Percentiles rank a stretch among this genome's conserved stretches.
phyloP scores from a whole-genome alignment of 1,284 basidiomycete genomes.

The Ceratobasidium papillatum region DNA sequence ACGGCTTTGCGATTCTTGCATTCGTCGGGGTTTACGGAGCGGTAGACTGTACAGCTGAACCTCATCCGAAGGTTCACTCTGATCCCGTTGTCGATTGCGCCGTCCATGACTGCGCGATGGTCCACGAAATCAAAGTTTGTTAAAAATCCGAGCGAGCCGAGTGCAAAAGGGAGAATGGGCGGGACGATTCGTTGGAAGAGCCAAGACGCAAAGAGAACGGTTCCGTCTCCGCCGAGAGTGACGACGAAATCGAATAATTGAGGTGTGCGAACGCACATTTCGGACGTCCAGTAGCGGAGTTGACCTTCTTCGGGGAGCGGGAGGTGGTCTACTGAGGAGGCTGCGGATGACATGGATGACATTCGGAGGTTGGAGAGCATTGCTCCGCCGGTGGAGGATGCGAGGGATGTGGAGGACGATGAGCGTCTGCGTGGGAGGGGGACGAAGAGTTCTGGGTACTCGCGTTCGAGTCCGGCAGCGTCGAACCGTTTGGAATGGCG shows the following conservation, averaged over 20 bases:
- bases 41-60: slow-evolving; percentile 98
- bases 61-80: slow-evolving; percentile 98
- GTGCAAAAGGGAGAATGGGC: slow-evolving; percentile 94
- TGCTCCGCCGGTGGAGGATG: slow-evolving; percentile 47
- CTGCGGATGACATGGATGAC: slow-evolving; percentile 42
- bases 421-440: slow-evolving; percentile 76
- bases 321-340: slow-evolving; percentile 42
- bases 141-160: slow-evolving; percentile 98
- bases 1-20: slow-evolving; percentile 80
- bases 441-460: slow-evolving; percentile 89
- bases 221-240: slow-evolving; percentile 97
- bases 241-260: slow-evolving; percentile 98
- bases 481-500: slow-evolving; percentile 93
- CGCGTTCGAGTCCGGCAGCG: slow-evolving; percentile 83
- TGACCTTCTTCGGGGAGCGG: slow-evolving; percentile 76
- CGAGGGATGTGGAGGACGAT: slow-evolving; percentile 60
- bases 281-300: slow-evolving; percentile 95
- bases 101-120: slow-evolving; percentile 88
- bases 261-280: slow-evolving; percentile 92
- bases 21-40: slow-evolving; percentile 78
- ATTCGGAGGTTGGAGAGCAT: slow-evolving; percentile 49
- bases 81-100: slow-evolving; percentile 90
- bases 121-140: slow-evolving; percentile 97
- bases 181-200: slow-evolving; percentile 98
- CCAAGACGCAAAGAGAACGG: slow-evolving; percentile 99